phyloP scores from a whole-genome alignment of 139 green algal species.

The Nannochloris sp. region DNA sequence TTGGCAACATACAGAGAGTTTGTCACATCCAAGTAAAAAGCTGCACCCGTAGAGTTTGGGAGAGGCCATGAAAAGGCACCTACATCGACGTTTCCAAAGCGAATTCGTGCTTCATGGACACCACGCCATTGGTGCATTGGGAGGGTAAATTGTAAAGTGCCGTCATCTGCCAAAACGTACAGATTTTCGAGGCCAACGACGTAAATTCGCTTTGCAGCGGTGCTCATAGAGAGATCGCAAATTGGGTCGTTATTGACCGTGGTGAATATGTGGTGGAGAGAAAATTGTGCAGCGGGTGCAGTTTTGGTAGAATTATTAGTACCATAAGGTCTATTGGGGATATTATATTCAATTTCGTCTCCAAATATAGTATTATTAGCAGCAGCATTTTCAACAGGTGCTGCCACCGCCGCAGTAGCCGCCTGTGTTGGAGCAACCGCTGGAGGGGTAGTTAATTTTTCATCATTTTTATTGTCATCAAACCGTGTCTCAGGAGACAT shows the following conservation, averaged over 20 bases:
- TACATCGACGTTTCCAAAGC: not conserved
- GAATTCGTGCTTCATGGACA: not conserved
- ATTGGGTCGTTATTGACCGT: slow-evolving; percentile 15
- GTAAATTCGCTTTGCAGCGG: not conserved
- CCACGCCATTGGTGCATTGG: not conserved
- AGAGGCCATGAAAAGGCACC: slow-evolving; percentile 33
- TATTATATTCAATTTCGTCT: no score
- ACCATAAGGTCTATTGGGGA: no score
- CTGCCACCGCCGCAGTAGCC: not conserved
- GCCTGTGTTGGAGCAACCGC: not conserved
- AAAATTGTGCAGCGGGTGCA: not conserved
- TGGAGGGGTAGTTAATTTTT: not conserved
- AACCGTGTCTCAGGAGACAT: not conserved
- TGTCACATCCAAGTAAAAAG: slow-evolving; percentile 21
- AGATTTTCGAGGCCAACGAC: slow-evolving; percentile 19
- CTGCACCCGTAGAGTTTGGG: slow-evolving; percentile 8
- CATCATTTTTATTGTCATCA: not conserved
- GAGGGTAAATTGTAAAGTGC: not conserved
- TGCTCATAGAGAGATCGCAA: slow-evolving; percentile 17
- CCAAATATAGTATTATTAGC: no score
- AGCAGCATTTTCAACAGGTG: not conserved
- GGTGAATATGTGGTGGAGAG: slow-evolving; percentile 12
- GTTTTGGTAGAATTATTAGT: no score
- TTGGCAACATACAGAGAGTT: slow-evolving; percentile 16
- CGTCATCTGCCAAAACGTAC: not conserved